phyloP scores from a whole-genome alignment of 352 stramenopile species.

The Globisporangium middletonii region DNA sequence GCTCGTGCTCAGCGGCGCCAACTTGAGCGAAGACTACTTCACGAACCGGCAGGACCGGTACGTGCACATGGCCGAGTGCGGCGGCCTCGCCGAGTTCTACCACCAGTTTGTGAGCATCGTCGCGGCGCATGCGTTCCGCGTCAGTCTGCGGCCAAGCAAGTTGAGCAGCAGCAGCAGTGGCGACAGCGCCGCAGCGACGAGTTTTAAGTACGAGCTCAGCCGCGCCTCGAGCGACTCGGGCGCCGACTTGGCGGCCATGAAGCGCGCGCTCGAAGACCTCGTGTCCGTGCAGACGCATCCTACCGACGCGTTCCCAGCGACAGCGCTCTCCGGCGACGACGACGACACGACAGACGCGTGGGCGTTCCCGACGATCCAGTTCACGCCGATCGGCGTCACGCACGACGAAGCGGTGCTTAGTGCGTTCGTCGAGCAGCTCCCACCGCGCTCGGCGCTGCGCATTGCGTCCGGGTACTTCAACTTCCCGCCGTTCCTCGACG shows the following conservation, averaged over 20 bases:
- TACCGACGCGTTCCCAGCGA: neutral
- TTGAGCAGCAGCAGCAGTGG: too few species aligned
- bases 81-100: constrained; percentile 55
- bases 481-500: constrained; percentile 61
- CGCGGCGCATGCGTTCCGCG: constrained; percentile 34
- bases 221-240: constrained; percentile 28
- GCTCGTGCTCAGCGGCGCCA: constrained; percentile 75
- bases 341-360: constrained; percentile 31
- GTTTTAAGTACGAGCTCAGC: constrained; percentile 19
- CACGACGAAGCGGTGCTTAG: constrained; percentile 54
- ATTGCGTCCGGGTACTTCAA: constrained; percentile 82
- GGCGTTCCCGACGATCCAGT: constrained; percentile 74
- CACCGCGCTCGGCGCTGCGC: constrained; percentile 33
- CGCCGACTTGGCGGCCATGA: constrained; percentile 28
- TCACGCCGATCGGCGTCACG: constrained; percentile 48
- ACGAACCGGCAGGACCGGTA: constrained; percentile 80
- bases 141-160: constrained; percentile 15
- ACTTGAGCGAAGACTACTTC: constrained; percentile 83
- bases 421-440: constrained; percentile 38
- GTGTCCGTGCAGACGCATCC: constrained; percentile 24
- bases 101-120: constrained; percentile 61
- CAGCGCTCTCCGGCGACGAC: too few species aligned
- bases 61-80: constrained; percentile 49
- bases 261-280: constrained; percentile 34
- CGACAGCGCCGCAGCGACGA: neutral